Conservation (phyloP, 148 eudicot genomes). For the Chenopodium album region DNA sequence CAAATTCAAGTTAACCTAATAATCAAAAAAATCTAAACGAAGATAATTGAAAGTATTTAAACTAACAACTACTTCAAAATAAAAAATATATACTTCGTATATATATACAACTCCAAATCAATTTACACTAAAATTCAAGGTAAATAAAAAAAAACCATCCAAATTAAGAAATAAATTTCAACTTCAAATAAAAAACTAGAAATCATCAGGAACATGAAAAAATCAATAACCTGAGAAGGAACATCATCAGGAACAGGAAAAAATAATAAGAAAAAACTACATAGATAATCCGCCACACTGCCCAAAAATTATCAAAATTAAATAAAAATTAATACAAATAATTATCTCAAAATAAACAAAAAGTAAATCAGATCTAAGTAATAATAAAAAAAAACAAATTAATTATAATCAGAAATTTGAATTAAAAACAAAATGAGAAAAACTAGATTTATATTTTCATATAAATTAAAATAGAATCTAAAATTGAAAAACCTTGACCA, state of each 20-base stretch:
- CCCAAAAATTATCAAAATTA: too few species aligned
- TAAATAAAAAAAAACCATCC: not conserved
- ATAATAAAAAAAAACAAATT: too few species aligned
- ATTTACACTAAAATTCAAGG: not conserved
- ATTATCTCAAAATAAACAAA: too few species aligned
- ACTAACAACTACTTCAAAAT: not conserved
- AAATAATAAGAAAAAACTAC: not conserved
- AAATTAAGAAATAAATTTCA: not conserved
- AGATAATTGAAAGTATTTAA: not conserved
- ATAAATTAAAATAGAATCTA: too few species aligned
- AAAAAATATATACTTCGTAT: too few species aligned
- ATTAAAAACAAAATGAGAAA: too few species aligned
- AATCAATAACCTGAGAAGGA: conserved; percentile 24
- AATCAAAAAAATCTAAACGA: not conserved
- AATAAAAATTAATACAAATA: too few species aligned
- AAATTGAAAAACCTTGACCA: too few species aligned
- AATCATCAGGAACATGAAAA: not conserved
- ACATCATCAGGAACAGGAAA: conserved; percentile 20
- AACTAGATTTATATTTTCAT: too few species aligned
- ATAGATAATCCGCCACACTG: too few species aligned
- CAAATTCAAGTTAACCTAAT: not conserved
- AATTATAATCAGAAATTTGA: too few species aligned
- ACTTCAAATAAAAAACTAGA: not conserved
- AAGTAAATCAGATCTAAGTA: too few species aligned
- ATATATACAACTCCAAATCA: not conserved